phyloP scores from a whole-genome alignment of 2,329 filamentous ascomycete genomes.

The Arthrobotrys conoides region DNA sequence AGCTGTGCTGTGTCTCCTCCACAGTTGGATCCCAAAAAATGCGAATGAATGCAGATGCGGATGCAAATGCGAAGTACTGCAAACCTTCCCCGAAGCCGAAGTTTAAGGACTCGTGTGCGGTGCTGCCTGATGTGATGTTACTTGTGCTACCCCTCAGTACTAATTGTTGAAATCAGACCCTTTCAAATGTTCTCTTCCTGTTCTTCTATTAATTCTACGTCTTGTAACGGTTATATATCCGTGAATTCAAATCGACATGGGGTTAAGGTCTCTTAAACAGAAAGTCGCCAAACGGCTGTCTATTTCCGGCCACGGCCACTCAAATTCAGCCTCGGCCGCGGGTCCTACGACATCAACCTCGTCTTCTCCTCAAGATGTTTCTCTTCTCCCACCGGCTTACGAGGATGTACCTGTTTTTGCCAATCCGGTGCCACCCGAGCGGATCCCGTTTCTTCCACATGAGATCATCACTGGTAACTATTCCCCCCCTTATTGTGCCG shows the following conservation, averaged over 20 bases:
- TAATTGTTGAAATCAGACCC: too few relatives aligned
- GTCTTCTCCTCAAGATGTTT: not conserved
- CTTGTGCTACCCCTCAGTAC: too few relatives aligned
- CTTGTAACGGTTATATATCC: too few relatives aligned
- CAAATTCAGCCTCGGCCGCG: not conserved
- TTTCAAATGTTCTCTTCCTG: too few relatives aligned
- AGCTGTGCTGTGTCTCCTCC: not conserved
- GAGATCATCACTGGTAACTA: constrained; percentile 51
- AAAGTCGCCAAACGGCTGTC: constrained; percentile 37
- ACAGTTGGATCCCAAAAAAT: not conserved
- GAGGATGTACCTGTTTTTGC: constrained; percentile 53
- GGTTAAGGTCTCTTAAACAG: constrained; percentile 38
- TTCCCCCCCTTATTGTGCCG: not conserved
- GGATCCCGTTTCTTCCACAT: constrained; percentile 43
- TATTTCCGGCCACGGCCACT: constrained; percentile 11
- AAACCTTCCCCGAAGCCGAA: not conserved
- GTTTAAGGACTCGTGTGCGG: not conserved
- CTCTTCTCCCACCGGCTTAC: constrained; percentile 30
- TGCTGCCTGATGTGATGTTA: too few relatives aligned
- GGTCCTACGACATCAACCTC: constrained; percentile 2
- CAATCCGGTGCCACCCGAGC: constrained; percentile 6
- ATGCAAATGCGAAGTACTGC: not conserved
- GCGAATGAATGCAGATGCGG: not conserved
- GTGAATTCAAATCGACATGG: constrained; percentile 13
- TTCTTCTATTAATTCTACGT: too few relatives aligned